phyloP scores from a whole-genome alignment of 2,329 filamentous ascomycete species.

The Alternaria infectoria region DNA sequence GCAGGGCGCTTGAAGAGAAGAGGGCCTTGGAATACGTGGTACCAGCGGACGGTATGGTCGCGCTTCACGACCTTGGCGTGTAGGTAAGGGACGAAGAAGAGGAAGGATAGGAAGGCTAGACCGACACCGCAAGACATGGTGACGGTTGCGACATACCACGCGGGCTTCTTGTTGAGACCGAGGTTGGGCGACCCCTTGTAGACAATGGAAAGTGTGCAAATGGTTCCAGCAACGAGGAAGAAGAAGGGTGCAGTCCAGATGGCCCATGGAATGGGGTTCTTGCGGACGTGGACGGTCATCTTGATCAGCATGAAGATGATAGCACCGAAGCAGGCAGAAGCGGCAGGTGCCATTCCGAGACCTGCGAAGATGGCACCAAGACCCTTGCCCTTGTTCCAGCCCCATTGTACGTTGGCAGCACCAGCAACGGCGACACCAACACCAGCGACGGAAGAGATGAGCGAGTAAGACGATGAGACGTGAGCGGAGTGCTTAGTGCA shows the following conservation, averaged over 20 bases:
- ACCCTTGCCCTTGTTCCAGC: conserved; percentile 68
- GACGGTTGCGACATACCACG: conserved; percentile 70
- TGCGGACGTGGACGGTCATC: conserved; percentile 71
- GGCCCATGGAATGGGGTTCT: conserved; percentile 74
- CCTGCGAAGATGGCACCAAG: conserved; percentile 68
- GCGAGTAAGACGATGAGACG: conserved; percentile 63
- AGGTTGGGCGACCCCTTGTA: conserved; percentile 80
- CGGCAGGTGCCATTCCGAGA: conserved; percentile 72
- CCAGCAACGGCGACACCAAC: conserved; percentile 63
- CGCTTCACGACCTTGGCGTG: conserved; percentile 72
- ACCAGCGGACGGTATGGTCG: conserved; percentile 70
- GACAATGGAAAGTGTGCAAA: conserved; percentile 78
- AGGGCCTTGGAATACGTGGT: conserved; percentile 67
- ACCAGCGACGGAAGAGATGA: conserved; percentile 57
- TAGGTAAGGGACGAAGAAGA: conserved; percentile 78
- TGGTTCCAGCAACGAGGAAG: conserved; percentile 76
- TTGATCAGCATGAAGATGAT: conserved; percentile 77
- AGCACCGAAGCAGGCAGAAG: conserved; percentile 69
- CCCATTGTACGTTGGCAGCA: conserved; percentile 62
- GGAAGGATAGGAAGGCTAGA: conserved; percentile 62
- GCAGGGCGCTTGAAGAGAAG: conserved; percentile 62
- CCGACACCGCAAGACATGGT: conserved; percentile 69
- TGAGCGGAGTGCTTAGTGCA: conserved; percentile 76
- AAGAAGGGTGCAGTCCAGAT: conserved; percentile 76
- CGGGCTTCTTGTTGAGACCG: conserved; percentile 68